Base-by-base conservation (phyloP, 2,329 filamentous ascomycete genomes). In the Aureobasidium leucospermi region DNA sequence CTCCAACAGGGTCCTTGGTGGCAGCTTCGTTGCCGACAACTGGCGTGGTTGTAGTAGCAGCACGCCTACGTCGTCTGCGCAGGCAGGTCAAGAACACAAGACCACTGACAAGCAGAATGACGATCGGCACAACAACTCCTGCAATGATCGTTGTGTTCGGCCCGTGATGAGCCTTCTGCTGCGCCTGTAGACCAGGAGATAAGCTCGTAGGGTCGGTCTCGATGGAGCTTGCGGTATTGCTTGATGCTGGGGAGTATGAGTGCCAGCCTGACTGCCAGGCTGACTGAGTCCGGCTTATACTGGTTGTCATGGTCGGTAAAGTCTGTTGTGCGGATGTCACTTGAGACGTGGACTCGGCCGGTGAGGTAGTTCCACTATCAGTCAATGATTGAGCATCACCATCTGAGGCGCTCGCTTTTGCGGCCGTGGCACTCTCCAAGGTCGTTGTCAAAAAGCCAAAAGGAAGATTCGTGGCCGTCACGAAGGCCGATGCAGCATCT, bases 41-140 rank as follows among this genome's bases (percentile, higher is more conserved):
- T 4, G 32, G n/a, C 15, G 13, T 15, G 9, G 6, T 31, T 2
- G 47, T 19, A 36, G 47, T 19, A 29, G 19, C 8, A 10, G 16
- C 32, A 43, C 43, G 41, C n/a, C 8, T 29, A 39, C 53, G 53
- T 43, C 47, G 23, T n/a, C 47, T 29, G 4, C 57, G 57, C 31
- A 43, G 29, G 11, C 57, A 59, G 19, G 31, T 41, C 39, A 59
- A 52, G 13, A 41, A 13, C n/a, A 31, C 39, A 4, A 59, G 10
- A 28, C 57, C 57, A 15, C 46, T 28, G 7, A 32, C 34, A 11
- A 59, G 10, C 6, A 59, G 13, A 4, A 59, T 28, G 5, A 46
- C 47, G 8, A 59, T 53, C 19, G 57, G 57, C 11, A 59, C 15
- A 16, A 59, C 47, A 13, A 59, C 39, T 6, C 34, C 57, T 5